Evolutionary conservation across 2,329 filamentous ascomycete genomes (phyloP), one percentile per base, ranked within the genome.

Genomic region (Penicillium sp.): DNA sequence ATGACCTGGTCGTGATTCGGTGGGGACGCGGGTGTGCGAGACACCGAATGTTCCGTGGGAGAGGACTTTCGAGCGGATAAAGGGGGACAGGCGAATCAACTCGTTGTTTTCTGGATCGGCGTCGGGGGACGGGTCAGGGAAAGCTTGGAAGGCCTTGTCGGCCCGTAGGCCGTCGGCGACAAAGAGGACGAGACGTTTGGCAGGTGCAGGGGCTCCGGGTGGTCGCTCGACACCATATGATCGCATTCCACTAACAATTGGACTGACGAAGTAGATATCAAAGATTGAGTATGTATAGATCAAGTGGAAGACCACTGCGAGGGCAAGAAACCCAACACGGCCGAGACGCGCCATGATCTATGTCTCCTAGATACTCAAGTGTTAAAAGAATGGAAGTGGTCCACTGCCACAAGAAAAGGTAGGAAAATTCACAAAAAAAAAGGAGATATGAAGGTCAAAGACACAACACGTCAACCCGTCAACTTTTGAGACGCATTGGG

Each of bases 201-300:
- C 93, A 1, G 94, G 94, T 23, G 93, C 85, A 74, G 88, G 86
- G 50, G 75, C 75, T 51, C 78, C 77, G 42, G 77, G 66, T 39
- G 83, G 78, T 55, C 87, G 82, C 59, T 92, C 85, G 38, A 96
- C 81, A 45, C 81, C 78, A 76, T 91, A 93, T 59, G 92, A 84
- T 70, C 84, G 86, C 94, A 99, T 99, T 71, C 94, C 94, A 79
- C 89, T 90, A 54, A 97, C 94, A 67, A 99, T 94, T 23, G 94
- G 94, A 73, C 92, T 97, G 72, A 97, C 92, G 73, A 99, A 99
- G 78, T 99, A 97, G 63, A 97, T 94, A 75, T 97, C 93, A 78
- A 99, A 99, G 70, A 97, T 97, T 59, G 92, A 96, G 73, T 89
- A 90, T 56, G 96, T 89, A 75, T 99, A 99, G 64, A 96, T 85